Conservation (phyloP, 192 early-diverging fungal genomes). For the Diversispora eburnea region DNA sequence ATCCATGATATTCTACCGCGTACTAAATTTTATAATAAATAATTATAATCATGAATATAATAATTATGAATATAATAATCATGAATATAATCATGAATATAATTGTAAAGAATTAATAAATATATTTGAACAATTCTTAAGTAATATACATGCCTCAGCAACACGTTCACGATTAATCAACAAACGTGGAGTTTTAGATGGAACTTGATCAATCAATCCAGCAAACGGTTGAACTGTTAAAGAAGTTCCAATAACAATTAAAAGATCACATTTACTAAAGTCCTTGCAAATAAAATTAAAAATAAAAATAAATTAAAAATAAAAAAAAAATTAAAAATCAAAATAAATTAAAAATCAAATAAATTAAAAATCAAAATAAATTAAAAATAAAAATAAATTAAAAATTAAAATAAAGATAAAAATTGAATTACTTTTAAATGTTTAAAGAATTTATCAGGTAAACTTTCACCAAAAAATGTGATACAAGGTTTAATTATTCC, state of each 20-base stretch:
- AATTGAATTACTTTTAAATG: slow-evolving; percentile 39
- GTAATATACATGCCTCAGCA: slow-evolving; percentile 53
- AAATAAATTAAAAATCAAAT: too few species aligned
- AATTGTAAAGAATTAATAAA: not conserved
- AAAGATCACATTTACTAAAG: slow-evolving; percentile 72
- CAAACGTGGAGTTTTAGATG: slow-evolving; percentile 67
- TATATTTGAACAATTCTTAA: slow-evolving; percentile 1
- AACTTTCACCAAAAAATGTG: slow-evolving; percentile 90
- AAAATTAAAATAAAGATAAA: not conserved
- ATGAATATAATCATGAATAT: not conserved
- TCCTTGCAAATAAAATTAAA: slow-evolving; percentile 53
- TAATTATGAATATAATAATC: not conserved
- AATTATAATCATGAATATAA: not conserved
- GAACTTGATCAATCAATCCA: slow-evolving; percentile 65
- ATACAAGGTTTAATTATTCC: slow-evolving; percentile 90
- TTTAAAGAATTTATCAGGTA: slow-evolving; percentile 75
- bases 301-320: not conserved
- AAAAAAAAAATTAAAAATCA: not conserved
- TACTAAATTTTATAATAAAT: slow-evolving; percentile 21
- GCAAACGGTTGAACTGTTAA: slow-evolving; percentile 91
- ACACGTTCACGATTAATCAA: slow-evolving; percentile 87
- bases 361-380: not conserved
- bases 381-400: not conserved
- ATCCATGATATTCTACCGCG: slow-evolving; percentile 41
- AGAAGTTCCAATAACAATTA: slow-evolving; percentile 94